Evolutionary conservation across 2,329 filamentous ascomycete species (phyloP), one percentile per base, ranked within the genome.

Genomic region (Aureobasidium sp.): DNA sequence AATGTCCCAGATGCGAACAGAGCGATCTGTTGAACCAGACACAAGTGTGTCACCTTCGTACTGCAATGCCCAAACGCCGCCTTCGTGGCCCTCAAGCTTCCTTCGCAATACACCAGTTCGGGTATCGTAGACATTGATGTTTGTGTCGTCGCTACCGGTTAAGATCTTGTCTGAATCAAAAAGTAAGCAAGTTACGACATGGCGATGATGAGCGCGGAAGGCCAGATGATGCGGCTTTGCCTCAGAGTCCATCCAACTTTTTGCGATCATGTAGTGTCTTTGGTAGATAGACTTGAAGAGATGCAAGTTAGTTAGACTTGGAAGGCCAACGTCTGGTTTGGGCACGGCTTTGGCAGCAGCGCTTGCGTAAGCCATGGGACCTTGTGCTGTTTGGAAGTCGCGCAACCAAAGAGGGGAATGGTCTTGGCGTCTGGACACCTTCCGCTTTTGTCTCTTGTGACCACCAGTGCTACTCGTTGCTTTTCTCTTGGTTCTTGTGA

Each of bases 1-100:
- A 65, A 99, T 97, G 72, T 99, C 93, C 94, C 94, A 99, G 0
- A 99, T 93, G n/a, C 94, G 86, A n/a, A 99, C 94, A 11, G 94
- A 96, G 50, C 94, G 83, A 75, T 99, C 94, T 0, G 94, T 99
- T 7, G 92, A 97, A 2, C 94, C 94, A 16, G 94, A 99, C 2
- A 99, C 94, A 25, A 99, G 78, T 16, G 90, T 91, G 71, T 97
- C 97, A 55, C 92, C 93, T 71, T 97, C 88, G 71, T 97, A 99
- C 73, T 97, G 92, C 59, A 99, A 77, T 34, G 94, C 94, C 94
- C 94, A 99, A 1, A 99, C 94, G 49, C 94, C 94, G 37, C 94
- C 94, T 74, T 99, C 94, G 68, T 99, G 94, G 2, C 94, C 94
- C 69, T 92, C 88, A 2, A 99, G 84, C 65, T 88, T 90, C 70